Conservation (phyloP, 495 filamentous ascomycete species). For the Aspergillus taichungensis region DNA sequence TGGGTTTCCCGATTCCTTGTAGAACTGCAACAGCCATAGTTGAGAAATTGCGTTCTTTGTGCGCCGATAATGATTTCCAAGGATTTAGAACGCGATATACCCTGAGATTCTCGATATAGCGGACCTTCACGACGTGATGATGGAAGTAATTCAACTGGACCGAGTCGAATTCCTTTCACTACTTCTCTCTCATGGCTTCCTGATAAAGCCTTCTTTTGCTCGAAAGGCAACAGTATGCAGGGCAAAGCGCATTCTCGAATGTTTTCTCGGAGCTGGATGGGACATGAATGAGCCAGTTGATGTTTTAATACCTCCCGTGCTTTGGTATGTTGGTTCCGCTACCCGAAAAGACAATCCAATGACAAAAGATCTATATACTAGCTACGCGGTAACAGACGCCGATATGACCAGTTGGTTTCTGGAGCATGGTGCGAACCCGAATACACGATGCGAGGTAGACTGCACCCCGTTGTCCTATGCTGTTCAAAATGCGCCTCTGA, state of each 20-base stretch:
- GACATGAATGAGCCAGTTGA: slow-evolving; percentile 11
- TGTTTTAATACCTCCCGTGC: slow-evolving; percentile 6
- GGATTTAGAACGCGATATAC: slow-evolving; percentile 2
- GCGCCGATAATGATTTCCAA: neutral
- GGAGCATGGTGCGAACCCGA: slow-evolving; percentile 17
- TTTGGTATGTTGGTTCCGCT: slow-evolving; percentile 8
- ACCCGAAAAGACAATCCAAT: neutral
- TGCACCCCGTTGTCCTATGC: slow-evolving; percentile 13
- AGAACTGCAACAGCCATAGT: neutral
- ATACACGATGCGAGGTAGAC: slow-evolving; percentile 10
- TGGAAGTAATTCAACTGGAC: slow-evolving; percentile 8
- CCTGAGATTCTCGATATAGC: slow-evolving; percentile 1
- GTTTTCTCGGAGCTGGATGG: slow-evolving; percentile 8
- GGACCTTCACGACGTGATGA: slow-evolving; percentile 7
- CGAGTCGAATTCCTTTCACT: neutral
- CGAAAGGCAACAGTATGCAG: no score
- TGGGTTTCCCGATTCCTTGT: neutral
- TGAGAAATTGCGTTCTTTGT: slow-evolving; percentile 3
- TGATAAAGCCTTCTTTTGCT: slow-evolving; percentile 3
- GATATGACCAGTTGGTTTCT: slow-evolving; percentile 20
- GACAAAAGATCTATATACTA: slow-evolving; percentile 1
- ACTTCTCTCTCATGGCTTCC: no score
- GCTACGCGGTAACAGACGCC: slow-evolving; percentile 10
- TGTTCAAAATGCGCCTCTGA: slow-evolving; percentile 3
- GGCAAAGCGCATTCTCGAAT: no score